Conservation (phyloP, 108 stramenopile species). For the Hondaea fermentalgiana region DNA sequence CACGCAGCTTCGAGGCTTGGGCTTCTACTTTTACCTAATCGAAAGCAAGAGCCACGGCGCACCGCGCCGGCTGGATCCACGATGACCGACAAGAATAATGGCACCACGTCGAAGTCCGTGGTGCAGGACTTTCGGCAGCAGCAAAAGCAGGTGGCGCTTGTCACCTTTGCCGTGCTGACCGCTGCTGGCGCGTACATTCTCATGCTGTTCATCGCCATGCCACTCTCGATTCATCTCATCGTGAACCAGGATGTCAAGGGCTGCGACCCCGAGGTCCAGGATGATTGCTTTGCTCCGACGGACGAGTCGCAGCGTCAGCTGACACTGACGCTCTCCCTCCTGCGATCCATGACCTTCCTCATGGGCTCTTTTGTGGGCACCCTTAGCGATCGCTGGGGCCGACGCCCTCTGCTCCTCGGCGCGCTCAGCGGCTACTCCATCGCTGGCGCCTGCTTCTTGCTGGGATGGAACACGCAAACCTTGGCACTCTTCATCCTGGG, state of each 20-base stretch:
- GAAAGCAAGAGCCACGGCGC: no score
- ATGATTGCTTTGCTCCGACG: neutral
- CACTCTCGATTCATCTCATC: neutral
- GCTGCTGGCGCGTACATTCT: neutral
- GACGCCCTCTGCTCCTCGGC: neutral
- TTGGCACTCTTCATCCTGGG: neutral
- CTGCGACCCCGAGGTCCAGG: neutral
- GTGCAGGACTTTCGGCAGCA: neutral
- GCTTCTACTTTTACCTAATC: no score
- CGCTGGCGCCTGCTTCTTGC: neutral
- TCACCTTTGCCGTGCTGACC: neutral
- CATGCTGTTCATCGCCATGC: constrained; percentile 16
- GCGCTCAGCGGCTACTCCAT: neutral
- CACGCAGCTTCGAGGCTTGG: no score
- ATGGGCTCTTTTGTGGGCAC: neutral
- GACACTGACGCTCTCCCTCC: neutral
- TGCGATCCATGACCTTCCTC: neutral
- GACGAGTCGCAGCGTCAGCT: neutral
- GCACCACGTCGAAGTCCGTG: neutral
- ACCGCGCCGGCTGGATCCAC: no score
- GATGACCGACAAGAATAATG: neutral
- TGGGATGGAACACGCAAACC: neutral
- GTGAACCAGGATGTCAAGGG: neutral
- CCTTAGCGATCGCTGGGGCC: neutral
- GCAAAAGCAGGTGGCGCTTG: neutral